phyloP scores from a whole-genome alignment of 1,284 basidiomycete genomes.

The Heliocybe sulcata region DNA sequence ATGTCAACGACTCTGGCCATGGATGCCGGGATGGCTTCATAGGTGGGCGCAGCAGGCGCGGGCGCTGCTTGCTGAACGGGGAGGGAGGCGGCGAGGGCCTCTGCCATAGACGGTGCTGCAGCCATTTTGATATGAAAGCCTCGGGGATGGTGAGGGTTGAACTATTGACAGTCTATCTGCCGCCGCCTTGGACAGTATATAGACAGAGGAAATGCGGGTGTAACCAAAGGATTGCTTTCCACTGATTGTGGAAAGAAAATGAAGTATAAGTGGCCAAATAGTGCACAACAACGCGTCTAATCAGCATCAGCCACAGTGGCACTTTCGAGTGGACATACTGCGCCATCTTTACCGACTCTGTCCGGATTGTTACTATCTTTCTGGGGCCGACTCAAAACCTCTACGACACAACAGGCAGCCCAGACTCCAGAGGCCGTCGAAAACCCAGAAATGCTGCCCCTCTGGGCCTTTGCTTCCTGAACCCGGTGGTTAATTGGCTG shows the following conservation, averaged over 20 bases:
- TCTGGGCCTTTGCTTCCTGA: too few relatives aligned
- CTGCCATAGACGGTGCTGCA: conserved; percentile 68
- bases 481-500: too few relatives aligned
- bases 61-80: conserved; percentile 58
- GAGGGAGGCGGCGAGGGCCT: conserved; percentile 77
- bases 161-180: background rate
- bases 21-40: conserved; percentile 80
- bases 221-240: background rate
- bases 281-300: background rate
- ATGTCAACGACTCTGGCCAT: conserved; percentile 89
- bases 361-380: too few relatives aligned
- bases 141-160: background rate
- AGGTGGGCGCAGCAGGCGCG: conserved; percentile 52
- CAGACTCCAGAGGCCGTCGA: too few relatives aligned
- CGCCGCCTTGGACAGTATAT: background rate
- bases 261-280: background rate
- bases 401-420: too few relatives aligned
- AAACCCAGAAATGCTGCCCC: too few relatives aligned
- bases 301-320: background rate
- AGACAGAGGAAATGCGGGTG: background rate
- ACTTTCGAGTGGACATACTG: background rate
- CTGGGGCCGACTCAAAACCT: too few relatives aligned
- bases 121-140: background rate
- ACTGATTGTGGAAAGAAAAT: background rate
- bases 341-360: too few relatives aligned